Percentiles rank a stretch among this genome's conserved stretches.
These are phyloP conservation scores for Osmozyma mogii DNA, from an alignment of 805 yeast genomes.

Conservation along the genomic window DNA sequence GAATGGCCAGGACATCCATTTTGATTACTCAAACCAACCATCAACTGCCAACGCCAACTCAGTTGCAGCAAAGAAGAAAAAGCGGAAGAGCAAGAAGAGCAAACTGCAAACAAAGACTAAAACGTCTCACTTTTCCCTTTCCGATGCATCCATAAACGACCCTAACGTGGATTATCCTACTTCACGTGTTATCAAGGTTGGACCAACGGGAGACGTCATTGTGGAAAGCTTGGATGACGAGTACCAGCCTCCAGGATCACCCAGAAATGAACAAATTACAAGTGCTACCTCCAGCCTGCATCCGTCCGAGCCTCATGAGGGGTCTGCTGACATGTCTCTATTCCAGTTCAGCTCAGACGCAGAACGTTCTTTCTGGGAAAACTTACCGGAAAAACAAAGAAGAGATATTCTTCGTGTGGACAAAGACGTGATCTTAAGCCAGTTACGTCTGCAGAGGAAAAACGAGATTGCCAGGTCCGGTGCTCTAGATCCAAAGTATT, in stretches of 20 bases:
- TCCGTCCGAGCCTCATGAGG: neutral
- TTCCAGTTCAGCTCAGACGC: constrained; percentile 8
- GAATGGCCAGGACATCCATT: constrained; percentile 30
- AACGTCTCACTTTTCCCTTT: constrained; percentile 12
- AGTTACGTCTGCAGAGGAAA: too few species aligned
- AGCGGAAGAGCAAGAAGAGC: constrained; percentile 7
- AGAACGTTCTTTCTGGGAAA: constrained; percentile 10
- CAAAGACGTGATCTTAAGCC: too few species aligned
- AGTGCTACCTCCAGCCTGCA: too few species aligned
- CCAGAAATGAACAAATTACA: too few species aligned
- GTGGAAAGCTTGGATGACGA: constrained; percentile 48
- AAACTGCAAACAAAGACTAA: constrained; percentile 5
- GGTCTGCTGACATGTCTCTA: constrained; percentile 1
- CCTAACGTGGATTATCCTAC: constrained; percentile 62
- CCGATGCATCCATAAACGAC: constrained; percentile 40
- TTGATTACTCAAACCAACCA: constrained; percentile 12
- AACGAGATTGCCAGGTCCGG: too few species aligned
- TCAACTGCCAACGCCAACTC: neutral
- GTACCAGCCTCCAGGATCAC: too few species aligned
- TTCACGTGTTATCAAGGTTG: constrained; percentile 63
- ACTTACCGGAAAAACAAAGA: constrained; percentile 6
- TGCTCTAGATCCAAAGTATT: constrained; percentile 4
- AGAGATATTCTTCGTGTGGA: too few species aligned
- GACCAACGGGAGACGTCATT: constrained; percentile 68
- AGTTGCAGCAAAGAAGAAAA: constrained; percentile 16